phyloP scores from a whole-genome alignment of 169 alveolate genomes.

The Cryptosporidium bovis region DNA sequence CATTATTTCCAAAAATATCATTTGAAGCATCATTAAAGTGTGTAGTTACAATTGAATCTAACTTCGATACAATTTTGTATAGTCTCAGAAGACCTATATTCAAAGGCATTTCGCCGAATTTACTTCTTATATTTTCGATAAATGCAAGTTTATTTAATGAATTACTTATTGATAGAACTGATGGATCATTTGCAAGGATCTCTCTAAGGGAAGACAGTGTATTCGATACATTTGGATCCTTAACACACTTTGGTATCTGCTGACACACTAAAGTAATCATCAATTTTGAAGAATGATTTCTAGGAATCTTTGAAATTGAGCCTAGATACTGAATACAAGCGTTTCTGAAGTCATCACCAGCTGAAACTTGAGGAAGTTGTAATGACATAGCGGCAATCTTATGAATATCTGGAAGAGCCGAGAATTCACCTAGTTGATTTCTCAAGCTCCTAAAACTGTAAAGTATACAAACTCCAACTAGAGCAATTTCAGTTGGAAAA shows the following conservation, averaged over 20 bases:
- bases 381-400: slow-evolving; percentile 49
- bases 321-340: slow-evolving; percentile 21
- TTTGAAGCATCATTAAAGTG: not conserved
- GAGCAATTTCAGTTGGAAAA: slow-evolving; percentile 17
- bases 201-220: slow-evolving; percentile 32
- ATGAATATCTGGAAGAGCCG: slow-evolving; percentile 60
- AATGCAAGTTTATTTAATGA: slow-evolving; percentile 18
- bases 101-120: slow-evolving; percentile 27
- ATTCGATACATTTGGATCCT: slow-evolving; percentile 11
- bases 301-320: not conserved
- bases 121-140: slow-evolving; percentile 9
- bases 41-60: slow-evolving; percentile 16
- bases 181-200: slow-evolving; percentile 7
- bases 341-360: not conserved
- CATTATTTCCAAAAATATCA: slow-evolving; percentile 9
- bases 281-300: slow-evolving; percentile 1
- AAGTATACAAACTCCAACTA: slow-evolving; percentile 44
- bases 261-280: slow-evolving; percentile 15
- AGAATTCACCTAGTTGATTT: slow-evolving; percentile 44
- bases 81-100: slow-evolving; percentile 21
- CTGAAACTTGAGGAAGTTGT: slow-evolving; percentile 33
- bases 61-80: slow-evolving; percentile 6
- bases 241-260: slow-evolving; percentile 37
- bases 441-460: slow-evolving; percentile 48
- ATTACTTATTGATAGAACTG: not conserved